Conservation (phyloP, 2,329 filamentous ascomycete genomes). For the Fusarium floridanum region DNA sequence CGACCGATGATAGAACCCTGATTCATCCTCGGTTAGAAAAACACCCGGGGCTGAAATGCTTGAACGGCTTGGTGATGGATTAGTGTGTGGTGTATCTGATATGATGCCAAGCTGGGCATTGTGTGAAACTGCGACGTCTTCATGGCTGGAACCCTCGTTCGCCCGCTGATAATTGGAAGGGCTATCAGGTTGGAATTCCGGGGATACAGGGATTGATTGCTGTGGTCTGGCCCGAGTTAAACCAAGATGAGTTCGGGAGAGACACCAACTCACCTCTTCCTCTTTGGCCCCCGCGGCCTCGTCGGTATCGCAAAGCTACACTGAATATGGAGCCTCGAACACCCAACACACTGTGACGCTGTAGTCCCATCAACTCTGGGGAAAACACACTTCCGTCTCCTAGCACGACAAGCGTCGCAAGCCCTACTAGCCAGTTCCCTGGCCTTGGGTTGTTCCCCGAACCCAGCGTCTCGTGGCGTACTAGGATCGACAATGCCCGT, state of each 20-base stretch:
- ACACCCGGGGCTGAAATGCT: neutral
- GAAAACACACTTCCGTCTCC: constrained; percentile 41
- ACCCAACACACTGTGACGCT: constrained; percentile 2
- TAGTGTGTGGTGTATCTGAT: neutral
- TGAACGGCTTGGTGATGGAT: neutral
- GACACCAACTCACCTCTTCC: neutral
- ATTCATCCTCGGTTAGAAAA: neutral
- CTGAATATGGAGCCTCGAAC: constrained; percentile 1
- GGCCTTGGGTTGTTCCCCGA: neutral
- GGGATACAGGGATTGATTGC: neutral
- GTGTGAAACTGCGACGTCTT: neutral
- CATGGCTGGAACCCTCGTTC: neutral
- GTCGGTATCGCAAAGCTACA: constrained; percentile 39
- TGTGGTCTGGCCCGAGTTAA: neutral
- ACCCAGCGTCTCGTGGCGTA: neutral
- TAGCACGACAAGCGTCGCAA: constrained; percentile 43
- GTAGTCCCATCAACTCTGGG: neutral
- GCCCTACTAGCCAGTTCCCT: constrained; percentile 39
- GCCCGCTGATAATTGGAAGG: neutral
- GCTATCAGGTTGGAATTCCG: neutral
- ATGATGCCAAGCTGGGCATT: neutral
- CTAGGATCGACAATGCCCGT: neutral
- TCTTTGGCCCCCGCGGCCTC: constrained; percentile 40
- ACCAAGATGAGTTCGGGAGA: neutral
- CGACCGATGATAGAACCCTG: neutral